phyloP scores from a whole-genome alignment of 169 alveolate genomes.

The Ichthyophthirius multifiliis region DNA sequence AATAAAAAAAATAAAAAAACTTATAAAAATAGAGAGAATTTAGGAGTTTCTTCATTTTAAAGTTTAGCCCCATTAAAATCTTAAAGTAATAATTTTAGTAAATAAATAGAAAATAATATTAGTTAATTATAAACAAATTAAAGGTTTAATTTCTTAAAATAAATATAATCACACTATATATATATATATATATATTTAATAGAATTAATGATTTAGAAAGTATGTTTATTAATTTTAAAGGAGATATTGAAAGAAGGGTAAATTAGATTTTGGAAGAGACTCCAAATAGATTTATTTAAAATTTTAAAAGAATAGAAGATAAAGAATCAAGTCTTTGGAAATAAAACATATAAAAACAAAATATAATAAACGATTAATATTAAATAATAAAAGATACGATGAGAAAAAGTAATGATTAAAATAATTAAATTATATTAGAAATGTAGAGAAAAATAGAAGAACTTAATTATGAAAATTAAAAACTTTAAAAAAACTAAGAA shows the following conservation, averaged over 20 bases:
- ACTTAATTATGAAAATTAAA: slow-evolving; percentile 10
- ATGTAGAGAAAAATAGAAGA: slow-evolving; percentile 16
- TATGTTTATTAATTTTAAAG: slow-evolving; percentile 37
- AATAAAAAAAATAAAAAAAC: no score
- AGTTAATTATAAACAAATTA: background rate
- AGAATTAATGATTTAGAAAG: slow-evolving; percentile 44
- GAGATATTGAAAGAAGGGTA: slow-evolving; percentile 37
- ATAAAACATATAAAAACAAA: slow-evolving; percentile 11
- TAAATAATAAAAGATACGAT: background rate
- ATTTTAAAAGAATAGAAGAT: slow-evolving; percentile 28
- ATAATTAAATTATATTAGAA: background rate
- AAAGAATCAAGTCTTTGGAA: slow-evolving; percentile 33
- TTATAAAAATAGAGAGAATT: no score
- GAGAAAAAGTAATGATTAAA: slow-evolving; percentile 19
- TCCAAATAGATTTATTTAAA: slow-evolving; percentile 17
- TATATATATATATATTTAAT: background rate
- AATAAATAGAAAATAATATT: no score
- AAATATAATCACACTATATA: no score
- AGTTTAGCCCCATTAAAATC: no score
- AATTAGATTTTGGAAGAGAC: slow-evolving; percentile 18
- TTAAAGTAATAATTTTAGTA: no score
- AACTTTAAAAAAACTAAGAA: background rate
- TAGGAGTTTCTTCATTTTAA: no score
- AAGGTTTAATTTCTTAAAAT: no score
- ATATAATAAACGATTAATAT: slow-evolving; percentile 10